Evolutionary conservation across 2,329 filamentous ascomycete genomes (phyloP).

Genomic region (Diplodia corticola): DNA sequence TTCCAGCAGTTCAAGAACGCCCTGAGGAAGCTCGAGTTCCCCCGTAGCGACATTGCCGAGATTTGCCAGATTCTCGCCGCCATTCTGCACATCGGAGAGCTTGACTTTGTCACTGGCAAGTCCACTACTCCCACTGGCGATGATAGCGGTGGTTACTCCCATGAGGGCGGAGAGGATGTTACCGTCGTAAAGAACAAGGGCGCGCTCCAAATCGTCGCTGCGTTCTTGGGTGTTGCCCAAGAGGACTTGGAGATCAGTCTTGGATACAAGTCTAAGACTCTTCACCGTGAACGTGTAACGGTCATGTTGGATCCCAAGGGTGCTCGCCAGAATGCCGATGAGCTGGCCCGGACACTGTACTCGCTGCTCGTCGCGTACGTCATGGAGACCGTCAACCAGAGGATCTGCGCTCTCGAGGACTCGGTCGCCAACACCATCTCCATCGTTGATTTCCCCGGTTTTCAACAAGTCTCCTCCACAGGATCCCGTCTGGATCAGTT

Average conservation of each 20-base stretch:
- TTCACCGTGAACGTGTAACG: conserved; percentile 94
- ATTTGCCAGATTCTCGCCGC: conserved; percentile 92
- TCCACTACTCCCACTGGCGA: conserved; percentile 78
- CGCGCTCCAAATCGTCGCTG: conserved; percentile 78
- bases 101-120: conserved; percentile 84
- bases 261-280: conserved; percentile 94
- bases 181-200: conserved; percentile 95
- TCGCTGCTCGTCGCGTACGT: conserved; percentile 91
- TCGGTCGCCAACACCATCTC: conserved; percentile 90
- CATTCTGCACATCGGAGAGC: conserved; percentile 95
- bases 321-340: conserved; percentile 87
- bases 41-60: conserved; percentile 89
- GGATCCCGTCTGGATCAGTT: conserved; percentile 87
- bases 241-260: conserved; percentile 83
- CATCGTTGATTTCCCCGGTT: conserved; percentile 94
- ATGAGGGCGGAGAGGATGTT: conserved; percentile 83
- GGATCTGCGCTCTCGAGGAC: conserved; percentile 83
- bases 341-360: conserved; percentile 89
- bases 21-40: conserved; percentile 89
- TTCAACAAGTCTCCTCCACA: conserved; percentile 80
- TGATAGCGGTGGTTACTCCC: conserved; percentile 93
- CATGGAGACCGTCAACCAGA: conserved; percentile 89
- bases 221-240: conserved; percentile 86
- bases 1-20: conserved; percentile 98
- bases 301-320: conserved; percentile 95